These are phyloP conservation scores for Geosmithia flava DNA, from an alignment of 2,329 filamentous ascomycete species.

Conservation along the genomic window DNA sequence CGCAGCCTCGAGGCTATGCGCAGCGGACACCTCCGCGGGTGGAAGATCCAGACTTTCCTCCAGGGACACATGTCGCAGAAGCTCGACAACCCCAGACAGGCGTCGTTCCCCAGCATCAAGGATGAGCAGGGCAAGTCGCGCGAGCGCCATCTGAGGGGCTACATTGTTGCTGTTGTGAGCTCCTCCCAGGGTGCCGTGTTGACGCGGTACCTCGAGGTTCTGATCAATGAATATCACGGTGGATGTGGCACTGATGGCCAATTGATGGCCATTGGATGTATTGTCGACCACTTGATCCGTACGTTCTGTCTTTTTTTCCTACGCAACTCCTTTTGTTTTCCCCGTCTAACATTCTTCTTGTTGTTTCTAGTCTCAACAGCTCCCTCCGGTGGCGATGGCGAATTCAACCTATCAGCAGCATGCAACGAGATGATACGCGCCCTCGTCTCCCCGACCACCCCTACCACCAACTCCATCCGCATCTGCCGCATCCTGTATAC, in stretches of 20 bases:
- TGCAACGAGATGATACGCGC: conserved; percentile 27
- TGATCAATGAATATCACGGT: conserved; percentile 19
- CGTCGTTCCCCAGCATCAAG: conserved; percentile 16
- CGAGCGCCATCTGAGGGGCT: conserved; percentile 17
- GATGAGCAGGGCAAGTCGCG: conserved; percentile 14
- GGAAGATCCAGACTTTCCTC: conserved; percentile 33
- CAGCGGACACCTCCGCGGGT: conserved; percentile 24
- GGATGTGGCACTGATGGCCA: conserved; percentile 22
- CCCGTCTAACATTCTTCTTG: neutral
- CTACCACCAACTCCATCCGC: conserved; percentile 19
- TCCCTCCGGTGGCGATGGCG: conserved; percentile 11
- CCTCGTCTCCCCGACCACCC: conserved; percentile 14
- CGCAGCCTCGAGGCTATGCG: conserved; percentile 18
- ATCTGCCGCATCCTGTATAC: conserved; percentile 27
- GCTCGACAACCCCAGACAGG: conserved; percentile 18
- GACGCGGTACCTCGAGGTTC: conserved; percentile 23
- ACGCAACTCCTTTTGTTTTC: too few species aligned
- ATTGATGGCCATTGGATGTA: conserved; percentile 28
- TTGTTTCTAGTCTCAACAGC: conserved; percentile 11
- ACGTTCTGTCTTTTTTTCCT: conserved; percentile 10
- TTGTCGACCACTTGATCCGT: conserved; percentile 27
- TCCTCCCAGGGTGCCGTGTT: conserved; percentile 17
- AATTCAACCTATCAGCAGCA: conserved; percentile 24
- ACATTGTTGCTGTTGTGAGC: conserved; percentile 17
- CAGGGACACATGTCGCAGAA: conserved; percentile 20